Percentiles rank a stretch among this genome's conserved stretches.
phyloP scores from a whole-genome alignment of 78 protist genomes.

The Dictyostelium citrinum region DNA sequence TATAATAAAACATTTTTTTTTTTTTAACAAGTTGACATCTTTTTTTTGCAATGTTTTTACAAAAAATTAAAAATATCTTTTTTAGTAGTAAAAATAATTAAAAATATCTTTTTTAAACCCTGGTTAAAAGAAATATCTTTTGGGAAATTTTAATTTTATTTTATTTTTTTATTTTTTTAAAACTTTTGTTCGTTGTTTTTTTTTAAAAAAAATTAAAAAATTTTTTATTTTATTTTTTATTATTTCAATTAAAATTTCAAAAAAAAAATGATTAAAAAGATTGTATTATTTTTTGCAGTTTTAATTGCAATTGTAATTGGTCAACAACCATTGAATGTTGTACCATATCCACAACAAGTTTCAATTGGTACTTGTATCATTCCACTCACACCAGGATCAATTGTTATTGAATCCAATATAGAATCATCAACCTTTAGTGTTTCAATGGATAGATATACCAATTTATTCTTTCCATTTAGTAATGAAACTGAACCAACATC shows the following conservation, averaged over 20 bases:
- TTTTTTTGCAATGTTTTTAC: too few relatives aligned
- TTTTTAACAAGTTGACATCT: too few relatives aligned
- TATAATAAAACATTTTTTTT: too few relatives aligned
- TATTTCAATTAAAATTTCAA: not conserved
- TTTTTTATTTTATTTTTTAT: not conserved
- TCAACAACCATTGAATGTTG: constrained; percentile 9
- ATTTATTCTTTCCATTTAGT: constrained; percentile 22
- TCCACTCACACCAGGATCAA: not conserved
- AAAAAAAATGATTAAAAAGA: not conserved
- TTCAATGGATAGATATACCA: constrained; percentile 24
- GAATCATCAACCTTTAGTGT: not conserved
- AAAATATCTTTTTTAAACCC: too few relatives aligned
- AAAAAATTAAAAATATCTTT: too few relatives aligned
- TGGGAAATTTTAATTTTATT: too few relatives aligned
- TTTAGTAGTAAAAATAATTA: too few relatives aligned
- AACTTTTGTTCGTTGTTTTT: not conserved
- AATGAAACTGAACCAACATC: not conserved
- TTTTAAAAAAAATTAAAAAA: not conserved
- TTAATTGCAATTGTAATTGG: not conserved
- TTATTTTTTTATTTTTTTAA: not conserved
- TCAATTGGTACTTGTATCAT: not conserved
- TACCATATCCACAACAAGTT: constrained; percentile 36
- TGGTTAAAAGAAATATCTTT: too few relatives aligned
- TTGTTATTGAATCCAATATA: not conserved
- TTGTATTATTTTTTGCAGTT: not conserved